Percentiles rank a stretch among this genome's conserved stretches.
Evolutionary conservation across 441 rosid species (phyloP).

Genomic region (Pelargonium citronellum): DNA sequence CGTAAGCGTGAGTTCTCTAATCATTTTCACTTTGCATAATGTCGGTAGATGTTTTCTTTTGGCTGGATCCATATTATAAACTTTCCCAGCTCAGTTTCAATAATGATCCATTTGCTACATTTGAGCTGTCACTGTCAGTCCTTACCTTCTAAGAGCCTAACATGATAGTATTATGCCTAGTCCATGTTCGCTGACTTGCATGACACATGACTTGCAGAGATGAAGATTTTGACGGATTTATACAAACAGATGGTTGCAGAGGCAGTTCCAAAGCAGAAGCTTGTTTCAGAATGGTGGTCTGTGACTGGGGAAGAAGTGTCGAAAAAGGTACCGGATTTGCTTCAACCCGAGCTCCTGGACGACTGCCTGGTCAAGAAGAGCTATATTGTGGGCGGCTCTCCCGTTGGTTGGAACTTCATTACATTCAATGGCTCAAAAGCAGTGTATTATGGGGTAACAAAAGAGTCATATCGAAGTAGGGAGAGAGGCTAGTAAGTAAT

Average conservation of each 20-base stretch:
- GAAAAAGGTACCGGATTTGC: not conserved
- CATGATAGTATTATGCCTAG: not conserved
- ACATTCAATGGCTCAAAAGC: constrained; percentile 45
- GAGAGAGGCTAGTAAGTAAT: no score
- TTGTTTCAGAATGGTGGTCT: constrained; percentile 20
- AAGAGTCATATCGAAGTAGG: constrained; percentile 52
- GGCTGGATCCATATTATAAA: not conserved
- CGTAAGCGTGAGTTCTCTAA: constrained; percentile 49
- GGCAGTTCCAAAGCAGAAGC: constrained; percentile 19
- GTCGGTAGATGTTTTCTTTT: not conserved
- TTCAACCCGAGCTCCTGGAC: constrained; percentile 10
- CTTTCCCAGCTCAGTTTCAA: not conserved
- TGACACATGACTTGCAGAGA: constrained; percentile 38
- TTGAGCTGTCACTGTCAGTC: not conserved
- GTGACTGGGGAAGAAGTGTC: constrained; percentile 28
- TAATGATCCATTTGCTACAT: not conserved
- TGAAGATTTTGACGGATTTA: constrained; percentile 53
- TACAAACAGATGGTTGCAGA: constrained; percentile 48
- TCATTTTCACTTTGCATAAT: not conserved
- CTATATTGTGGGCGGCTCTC: constrained; percentile 61
- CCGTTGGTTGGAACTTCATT: constrained; percentile 84
- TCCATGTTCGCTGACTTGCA: not conserved
- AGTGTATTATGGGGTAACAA: constrained; percentile 57
- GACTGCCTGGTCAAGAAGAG: constrained; percentile 24
- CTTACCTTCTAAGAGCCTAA: not conserved